Conservation (phyloP, 768 basidiomycete species). For the Pleurotus cornucopiae region DNA sequence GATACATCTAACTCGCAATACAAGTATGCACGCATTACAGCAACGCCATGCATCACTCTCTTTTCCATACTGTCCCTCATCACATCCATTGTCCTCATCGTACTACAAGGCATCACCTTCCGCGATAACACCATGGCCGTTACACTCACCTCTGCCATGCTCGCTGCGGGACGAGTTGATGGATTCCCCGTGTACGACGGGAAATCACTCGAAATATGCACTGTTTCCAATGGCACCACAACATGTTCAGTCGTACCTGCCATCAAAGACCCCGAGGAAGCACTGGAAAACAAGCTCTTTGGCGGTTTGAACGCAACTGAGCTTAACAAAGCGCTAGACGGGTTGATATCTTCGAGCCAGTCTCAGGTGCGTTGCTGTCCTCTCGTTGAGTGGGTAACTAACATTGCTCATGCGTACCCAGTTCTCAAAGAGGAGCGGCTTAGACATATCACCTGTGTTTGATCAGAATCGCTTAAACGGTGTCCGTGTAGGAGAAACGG, state of each 20-base stretch:
- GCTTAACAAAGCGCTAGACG: background rate
- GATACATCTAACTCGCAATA: background rate
- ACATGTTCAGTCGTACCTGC: background rate
- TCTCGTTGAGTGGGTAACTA: background rate
- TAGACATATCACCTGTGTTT: conserved; percentile 6
- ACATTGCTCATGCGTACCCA: background rate
- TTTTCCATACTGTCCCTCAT: conserved; percentile 45
- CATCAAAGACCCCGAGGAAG: background rate
- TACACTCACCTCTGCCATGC: conserved; percentile 24
- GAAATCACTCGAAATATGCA: conserved; percentile 1
- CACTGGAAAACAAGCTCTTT: background rate
- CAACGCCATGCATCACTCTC: conserved; percentile 42
- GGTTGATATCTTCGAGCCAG: no score
- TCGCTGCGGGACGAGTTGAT: conserved; percentile 13
- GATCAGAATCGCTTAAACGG: conserved; percentile 7
- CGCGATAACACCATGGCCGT: conserved; percentile 31
- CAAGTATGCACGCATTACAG: conserved; percentile 44
- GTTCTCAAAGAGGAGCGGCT: background rate
- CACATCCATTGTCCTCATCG: conserved; percentile 34
- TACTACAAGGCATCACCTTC: conserved; percentile 35
- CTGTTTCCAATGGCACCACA: background rate
- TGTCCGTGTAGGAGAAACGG: conserved; percentile 2
- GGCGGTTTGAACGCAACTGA: conserved; percentile 4
- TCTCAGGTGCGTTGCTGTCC: background rate
- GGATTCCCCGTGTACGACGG: background rate